A percentile compares a stretch with the other conserved stretches of the same genome.
phyloP scores from a whole-genome alignment of 225 moss, liverwort and hornwort genomes.

The Antitrichia curtipendula region DNA sequence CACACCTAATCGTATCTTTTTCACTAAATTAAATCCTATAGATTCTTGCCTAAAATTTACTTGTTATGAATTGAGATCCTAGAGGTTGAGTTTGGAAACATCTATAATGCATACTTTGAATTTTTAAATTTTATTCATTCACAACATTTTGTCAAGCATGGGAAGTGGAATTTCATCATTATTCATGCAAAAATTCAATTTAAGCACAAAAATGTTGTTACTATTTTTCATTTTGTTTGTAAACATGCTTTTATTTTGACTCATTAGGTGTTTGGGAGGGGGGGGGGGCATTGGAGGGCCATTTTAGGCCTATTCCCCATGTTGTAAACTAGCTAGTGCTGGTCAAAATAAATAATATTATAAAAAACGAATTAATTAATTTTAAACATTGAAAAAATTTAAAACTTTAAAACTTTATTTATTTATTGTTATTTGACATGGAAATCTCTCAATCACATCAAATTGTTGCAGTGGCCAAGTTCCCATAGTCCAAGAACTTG shows the following conservation, averaged over 20 bases:
- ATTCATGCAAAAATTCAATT: neutral
- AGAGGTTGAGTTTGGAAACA: rapidly evolving
- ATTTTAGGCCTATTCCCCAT: no score
- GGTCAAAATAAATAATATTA: no score
- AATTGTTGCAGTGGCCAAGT: no score
- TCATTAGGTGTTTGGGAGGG: no score
- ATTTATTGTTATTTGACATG: no score
- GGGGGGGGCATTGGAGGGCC: no score
- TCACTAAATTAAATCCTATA: neutral
- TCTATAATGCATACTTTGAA: rapidly evolving
- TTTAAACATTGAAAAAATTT: no score
- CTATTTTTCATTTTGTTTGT: neutral
- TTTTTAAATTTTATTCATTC: neutral
- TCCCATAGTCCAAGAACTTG: no score
- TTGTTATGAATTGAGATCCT: neutral
- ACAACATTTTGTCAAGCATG: neutral
- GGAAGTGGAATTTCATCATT: neutral
- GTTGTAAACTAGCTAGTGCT: no score
- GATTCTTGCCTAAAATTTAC: neutral
- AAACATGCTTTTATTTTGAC: neutral
- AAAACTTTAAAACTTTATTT: no score
- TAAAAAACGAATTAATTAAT: no score
- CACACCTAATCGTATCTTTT: neutral
- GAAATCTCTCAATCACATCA: no score
- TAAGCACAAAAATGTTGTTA: neutral